These are phyloP conservation scores for Ogataea glucozyma DNA, from an alignment of 805 yeast species.

Conservation along the genomic window DNA sequence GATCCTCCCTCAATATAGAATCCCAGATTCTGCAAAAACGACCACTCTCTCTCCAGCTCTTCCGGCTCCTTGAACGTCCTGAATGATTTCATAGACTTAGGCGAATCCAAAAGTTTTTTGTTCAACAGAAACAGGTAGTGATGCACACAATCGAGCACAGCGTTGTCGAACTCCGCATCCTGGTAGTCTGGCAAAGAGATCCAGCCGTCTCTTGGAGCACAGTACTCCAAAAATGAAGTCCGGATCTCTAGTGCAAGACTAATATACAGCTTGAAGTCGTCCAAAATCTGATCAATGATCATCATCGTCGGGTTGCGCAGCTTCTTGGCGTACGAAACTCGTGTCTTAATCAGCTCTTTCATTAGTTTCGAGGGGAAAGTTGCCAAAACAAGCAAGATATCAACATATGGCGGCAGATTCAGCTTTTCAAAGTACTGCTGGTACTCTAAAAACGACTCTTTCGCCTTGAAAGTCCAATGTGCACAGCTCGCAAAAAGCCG, in stretches of 20 bases:
- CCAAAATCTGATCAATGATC: conserved; percentile 94
- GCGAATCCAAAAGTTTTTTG: conserved; percentile 76
- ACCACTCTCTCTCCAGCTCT: conserved; percentile 81
- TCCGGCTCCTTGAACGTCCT: conserved; percentile 91
- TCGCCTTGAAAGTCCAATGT: conserved; percentile 82
- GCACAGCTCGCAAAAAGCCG: conserved; percentile 68
- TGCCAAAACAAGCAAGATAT: conserved; percentile 62
- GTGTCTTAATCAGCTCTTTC: conserved; percentile 71
- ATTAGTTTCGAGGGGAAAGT: conserved; percentile 78
- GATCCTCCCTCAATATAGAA: conserved; percentile 79
- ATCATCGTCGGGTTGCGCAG: conserved; percentile 85
- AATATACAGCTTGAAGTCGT: conserved; percentile 77
- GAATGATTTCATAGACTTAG: conserved; percentile 60
- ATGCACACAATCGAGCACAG: conserved; percentile 70
- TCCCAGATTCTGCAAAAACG: conserved; percentile 73
- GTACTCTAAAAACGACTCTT: conserved; percentile 64
- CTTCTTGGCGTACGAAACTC: conserved; percentile 76
- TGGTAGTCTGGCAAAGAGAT: conserved; percentile 57
- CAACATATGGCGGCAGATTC: conserved; percentile 73
- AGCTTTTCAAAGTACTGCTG: conserved; percentile 62
- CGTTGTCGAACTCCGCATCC: conserved; percentile 61
- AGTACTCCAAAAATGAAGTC: conserved; percentile 60
- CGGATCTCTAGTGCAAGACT: conserved; percentile 74
- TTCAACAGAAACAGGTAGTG: conserved; percentile 71
- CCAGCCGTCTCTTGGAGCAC: conserved; percentile 69